Conservation (phyloP, 1,139 yeast species). For the Maudiozyma humilis region DNA sequence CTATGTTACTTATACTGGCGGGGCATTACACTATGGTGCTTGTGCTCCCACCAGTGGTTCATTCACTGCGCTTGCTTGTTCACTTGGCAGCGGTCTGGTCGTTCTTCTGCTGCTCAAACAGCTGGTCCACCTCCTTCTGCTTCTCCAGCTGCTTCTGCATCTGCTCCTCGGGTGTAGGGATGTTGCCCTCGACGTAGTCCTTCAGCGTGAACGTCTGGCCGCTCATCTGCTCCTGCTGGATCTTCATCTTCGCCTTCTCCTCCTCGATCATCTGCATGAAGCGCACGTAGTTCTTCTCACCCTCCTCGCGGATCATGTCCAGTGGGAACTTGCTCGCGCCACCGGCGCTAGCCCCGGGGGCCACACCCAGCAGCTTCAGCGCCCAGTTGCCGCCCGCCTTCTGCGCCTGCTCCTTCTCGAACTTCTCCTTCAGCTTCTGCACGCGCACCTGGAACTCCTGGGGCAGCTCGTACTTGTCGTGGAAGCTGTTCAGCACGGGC, state of each 20-base stretch:
- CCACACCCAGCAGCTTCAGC: constrained; percentile 57
- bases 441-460: constrained; percentile 79
- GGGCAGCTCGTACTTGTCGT: constrained; percentile 50
- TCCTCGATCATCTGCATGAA: constrained; percentile 79
- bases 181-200: constrained; percentile 76
- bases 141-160: constrained; percentile 53
- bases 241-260: constrained; percentile 79
- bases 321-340: constrained; percentile 68
- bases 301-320: constrained; percentile 85
- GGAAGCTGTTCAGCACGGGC: constrained; percentile 71
- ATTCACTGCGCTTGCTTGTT: no score
- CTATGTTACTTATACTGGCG: background rate
- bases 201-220: constrained; percentile 66
- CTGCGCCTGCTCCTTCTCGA: constrained; percentile 59
- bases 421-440: constrained; percentile 56
- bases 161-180: constrained; percentile 79
- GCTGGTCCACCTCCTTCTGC: constrained; percentile 37
- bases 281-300: constrained; percentile 79
- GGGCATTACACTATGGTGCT: no score
- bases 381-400: constrained; percentile 44
- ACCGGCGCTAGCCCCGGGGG: constrained; percentile 12
- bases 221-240: constrained; percentile 72
- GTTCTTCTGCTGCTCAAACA: constrained; percentile 27
- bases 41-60: no score
- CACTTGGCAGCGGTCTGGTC: no score